Evolutionary conservation across 495 filamentous ascomycete species (phyloP).

Genomic region (Cudoniella acicularis): DNA sequence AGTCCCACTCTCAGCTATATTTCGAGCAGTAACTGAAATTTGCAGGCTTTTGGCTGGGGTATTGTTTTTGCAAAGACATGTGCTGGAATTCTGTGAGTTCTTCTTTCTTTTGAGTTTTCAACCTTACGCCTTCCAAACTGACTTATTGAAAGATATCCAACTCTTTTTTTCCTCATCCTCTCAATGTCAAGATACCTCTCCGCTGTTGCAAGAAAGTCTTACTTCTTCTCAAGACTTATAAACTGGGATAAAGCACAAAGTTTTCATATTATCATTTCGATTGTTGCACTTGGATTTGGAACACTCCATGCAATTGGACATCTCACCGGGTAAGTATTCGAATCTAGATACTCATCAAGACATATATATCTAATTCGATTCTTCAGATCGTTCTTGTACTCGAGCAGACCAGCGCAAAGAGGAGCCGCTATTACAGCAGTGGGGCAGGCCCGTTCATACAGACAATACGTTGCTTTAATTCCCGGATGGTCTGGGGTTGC

Average conservation of each 20-base stretch:
- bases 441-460: conserved; percentile 27
- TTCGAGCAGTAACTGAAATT: background rate
- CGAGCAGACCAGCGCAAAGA: conserved; percentile 26
- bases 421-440: conserved; percentile 21
- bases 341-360: too few relatives aligned
- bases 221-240: conserved; percentile 33
- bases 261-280: conserved; percentile 36
- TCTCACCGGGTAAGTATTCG: conserved; percentile 29
- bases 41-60: conserved; percentile 33
- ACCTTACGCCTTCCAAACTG: background rate
- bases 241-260: conserved; percentile 38
- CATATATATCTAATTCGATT: background rate
- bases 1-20: background rate
- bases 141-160: conserved; percentile 23
- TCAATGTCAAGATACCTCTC: conserved; percentile 36
- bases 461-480: conserved; percentile 20
- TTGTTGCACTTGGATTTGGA: conserved; percentile 29
- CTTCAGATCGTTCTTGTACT: conserved; percentile 31
- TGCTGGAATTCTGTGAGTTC: conserved; percentile 30
- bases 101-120: background rate
- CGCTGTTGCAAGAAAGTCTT: conserved; percentile 28
- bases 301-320: conserved; percentile 38
- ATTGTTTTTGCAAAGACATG: conserved; percentile 34
- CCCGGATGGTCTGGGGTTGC: conserved; percentile 34
- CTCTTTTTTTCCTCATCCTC: conserved; percentile 38